These are phyloP conservation scores for Cercospora sp. DNA, from an alignment of 2,329 filamentous ascomycete genomes.

Conservation along the genomic window DNA sequence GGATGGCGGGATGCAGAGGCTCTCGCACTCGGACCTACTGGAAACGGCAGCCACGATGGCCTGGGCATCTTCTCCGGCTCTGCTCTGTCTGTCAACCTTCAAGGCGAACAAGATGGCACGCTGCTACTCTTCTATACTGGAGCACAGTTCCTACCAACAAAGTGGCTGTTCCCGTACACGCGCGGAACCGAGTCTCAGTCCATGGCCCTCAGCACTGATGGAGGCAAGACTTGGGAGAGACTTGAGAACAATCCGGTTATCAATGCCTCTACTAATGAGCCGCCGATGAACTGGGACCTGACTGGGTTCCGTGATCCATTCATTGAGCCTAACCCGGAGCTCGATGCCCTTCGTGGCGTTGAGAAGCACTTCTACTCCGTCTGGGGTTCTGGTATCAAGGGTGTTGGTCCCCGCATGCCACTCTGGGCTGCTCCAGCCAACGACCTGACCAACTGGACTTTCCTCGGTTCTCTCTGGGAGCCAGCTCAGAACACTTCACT, in stretches of 20 bases:
- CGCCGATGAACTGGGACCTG: conserved; percentile 49
- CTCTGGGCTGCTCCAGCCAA: conserved; percentile 49
- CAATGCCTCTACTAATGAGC: conserved; percentile 35
- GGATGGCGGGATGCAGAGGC: conserved; percentile 50
- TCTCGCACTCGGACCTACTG: conserved; percentile 43
- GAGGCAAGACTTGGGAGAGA: conserved; percentile 50
- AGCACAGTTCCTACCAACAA: conserved; percentile 48
- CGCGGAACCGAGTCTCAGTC: conserved; percentile 50
- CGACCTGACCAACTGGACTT: conserved; percentile 50
- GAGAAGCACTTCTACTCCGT: conserved; percentile 49
- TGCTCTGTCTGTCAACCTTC: conserved; percentile 50
- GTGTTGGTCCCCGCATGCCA: conserved; percentile 49
- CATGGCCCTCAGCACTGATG: conserved; percentile 48
- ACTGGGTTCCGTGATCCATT: conserved; percentile 46
- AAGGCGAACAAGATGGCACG: conserved; percentile 49
- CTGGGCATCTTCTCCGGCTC: conserved; percentile 57
- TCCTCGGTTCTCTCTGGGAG: conserved; percentile 50
- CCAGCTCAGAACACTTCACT: conserved; percentile 46
- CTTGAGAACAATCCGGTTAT: conserved; percentile 51
- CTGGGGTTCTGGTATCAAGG: conserved; percentile 51
- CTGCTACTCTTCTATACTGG: conserved; percentile 52
- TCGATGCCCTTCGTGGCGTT: conserved; percentile 46
- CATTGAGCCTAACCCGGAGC: conserved; percentile 41
- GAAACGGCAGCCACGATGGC: conserved; percentile 49
- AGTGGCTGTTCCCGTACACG: conserved; percentile 48